phyloP scores from a whole-genome alignment of 306 rosid genomes.

The Pyrus communis region DNA sequence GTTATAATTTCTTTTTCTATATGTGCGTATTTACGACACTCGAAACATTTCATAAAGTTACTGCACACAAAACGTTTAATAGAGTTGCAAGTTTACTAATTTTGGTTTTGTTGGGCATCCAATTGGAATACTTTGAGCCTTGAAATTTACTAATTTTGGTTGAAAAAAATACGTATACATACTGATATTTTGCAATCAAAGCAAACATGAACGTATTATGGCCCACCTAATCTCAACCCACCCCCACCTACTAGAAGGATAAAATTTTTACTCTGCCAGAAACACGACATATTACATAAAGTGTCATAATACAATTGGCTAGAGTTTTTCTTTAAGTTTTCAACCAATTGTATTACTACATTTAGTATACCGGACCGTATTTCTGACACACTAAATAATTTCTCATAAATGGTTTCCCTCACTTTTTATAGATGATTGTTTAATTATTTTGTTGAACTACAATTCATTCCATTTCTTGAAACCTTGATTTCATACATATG shows the following conservation, averaged over 20 bases:
- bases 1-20: too few species aligned
- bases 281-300: too few species aligned
- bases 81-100: too few species aligned
- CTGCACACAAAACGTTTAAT: too few species aligned
- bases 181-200: neutral
- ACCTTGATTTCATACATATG: neutral
- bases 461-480: neutral
- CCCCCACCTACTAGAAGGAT: neutral
- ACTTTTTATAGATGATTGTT: neutral
- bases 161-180: neutral
- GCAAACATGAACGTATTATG: neutral
- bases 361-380: too few species aligned
- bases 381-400: too few species aligned
- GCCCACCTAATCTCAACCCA: neutral
- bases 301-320: too few species aligned
- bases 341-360: too few species aligned
- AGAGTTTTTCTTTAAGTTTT: too few species aligned
- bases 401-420: neutral
- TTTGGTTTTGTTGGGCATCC: neutral
- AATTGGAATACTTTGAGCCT: too few species aligned
- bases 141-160: neutral
- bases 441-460: neutral
- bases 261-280: accelerated
- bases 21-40: too few species aligned
- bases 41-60: too few species aligned